Conservation (phyloP, 805 yeast genomes). For the Yarrowia porcina region DNA sequence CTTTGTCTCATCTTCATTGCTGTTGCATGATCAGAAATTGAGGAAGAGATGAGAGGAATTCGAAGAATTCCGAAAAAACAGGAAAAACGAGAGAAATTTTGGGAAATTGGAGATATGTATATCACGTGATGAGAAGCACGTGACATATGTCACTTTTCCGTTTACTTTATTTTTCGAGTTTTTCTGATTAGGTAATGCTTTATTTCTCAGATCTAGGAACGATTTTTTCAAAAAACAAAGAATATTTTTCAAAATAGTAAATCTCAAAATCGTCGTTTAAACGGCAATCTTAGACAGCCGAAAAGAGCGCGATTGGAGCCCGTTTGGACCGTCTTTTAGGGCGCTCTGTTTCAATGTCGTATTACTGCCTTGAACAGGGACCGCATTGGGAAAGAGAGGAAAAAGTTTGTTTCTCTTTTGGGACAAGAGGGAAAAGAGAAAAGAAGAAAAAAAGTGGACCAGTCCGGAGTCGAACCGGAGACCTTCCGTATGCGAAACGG, state of each 20-base stretch:
- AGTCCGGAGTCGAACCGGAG: slow-evolving; percentile 41
- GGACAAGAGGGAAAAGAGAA: background rate
- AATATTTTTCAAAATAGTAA: too few species aligned
- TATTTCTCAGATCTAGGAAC: too few species aligned
- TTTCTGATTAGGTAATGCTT: too few species aligned
- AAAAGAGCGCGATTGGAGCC: too few species aligned
- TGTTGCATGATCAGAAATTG: background rate
- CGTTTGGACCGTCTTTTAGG: background rate
- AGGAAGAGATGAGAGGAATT: too few species aligned
- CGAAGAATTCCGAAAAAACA: background rate
- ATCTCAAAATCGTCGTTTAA: too few species aligned
- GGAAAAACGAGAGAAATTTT: background rate
- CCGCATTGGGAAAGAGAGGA: background rate
- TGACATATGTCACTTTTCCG: background rate
- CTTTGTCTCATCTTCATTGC: slow-evolving; percentile 15
- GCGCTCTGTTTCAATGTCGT: background rate
- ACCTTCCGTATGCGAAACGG: slow-evolving; percentile 41
- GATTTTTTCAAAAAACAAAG: too few species aligned
- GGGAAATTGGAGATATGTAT: background rate
- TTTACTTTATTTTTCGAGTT: too few species aligned
- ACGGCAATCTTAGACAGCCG: too few species aligned
- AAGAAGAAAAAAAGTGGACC: background rate
- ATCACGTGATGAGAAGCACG: background rate
- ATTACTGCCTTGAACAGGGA: background rate
- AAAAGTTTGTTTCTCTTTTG: background rate